phyloP scores from a whole-genome alignment of 106 monocot species.

The Dendrobium catenatum region DNA sequence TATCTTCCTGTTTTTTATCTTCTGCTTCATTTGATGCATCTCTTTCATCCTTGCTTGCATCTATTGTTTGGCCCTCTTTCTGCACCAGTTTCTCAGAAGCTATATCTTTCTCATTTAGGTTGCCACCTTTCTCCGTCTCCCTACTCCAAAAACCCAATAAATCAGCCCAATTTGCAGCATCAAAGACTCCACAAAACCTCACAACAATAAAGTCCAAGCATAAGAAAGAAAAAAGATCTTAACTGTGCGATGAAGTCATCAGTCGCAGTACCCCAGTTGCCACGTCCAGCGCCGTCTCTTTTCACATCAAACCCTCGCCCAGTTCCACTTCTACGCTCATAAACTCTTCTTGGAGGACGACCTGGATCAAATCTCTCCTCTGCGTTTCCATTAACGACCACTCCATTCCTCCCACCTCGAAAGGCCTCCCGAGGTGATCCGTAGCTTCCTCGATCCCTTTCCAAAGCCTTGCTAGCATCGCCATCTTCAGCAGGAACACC shows the following conservation, averaged over 20 bases:
- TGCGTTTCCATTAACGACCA: no score
- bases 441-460: no score
- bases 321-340: conserved; percentile 37
- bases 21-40: conserved; percentile 16
- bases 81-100: conserved; percentile 21
- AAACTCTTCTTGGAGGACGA: not conserved
- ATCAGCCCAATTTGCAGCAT: conserved; percentile 1
- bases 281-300: conserved; percentile 31
- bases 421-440: no score
- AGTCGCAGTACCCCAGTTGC: conserved; percentile 34
- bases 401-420: no score
- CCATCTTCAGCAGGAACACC: no score
- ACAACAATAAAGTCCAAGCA: not conserved
- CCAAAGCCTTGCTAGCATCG: no score
- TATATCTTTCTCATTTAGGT: conserved; percentile 21
- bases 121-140: conserved; percentile 17
- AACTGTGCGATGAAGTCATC: conserved; percentile 40
- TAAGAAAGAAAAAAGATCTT: conserved; percentile 7
- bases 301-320: conserved; percentile 35
- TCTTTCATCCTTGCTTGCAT: conserved; percentile 29
- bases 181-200: not conserved
- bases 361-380: no score
- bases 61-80: conserved; percentile 17
- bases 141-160: not conserved
- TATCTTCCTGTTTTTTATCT: conserved; percentile 37